Conservation (phyloP, 2,329 filamentous ascomycete genomes). For the Cytospora paraplurivora region DNA sequence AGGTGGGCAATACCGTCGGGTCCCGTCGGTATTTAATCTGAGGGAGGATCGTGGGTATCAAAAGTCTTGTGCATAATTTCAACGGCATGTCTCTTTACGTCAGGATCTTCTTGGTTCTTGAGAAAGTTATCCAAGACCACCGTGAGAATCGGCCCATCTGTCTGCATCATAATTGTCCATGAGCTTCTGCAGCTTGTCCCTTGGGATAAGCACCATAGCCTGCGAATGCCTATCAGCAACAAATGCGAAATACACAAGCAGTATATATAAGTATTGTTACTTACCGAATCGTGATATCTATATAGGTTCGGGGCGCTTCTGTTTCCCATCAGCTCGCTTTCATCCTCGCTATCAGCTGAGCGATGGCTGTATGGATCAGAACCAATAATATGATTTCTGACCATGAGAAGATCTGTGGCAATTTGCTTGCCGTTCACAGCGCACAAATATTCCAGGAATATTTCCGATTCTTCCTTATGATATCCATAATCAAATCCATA, state of each 20-base stretch:
- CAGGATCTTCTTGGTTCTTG: neutral
- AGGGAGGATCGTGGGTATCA: neutral
- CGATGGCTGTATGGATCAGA: neutral
- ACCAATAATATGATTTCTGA: constrained; percentile 26
- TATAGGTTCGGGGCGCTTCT: neutral
- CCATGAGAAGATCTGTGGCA: neutral
- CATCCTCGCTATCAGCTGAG: constrained; percentile 19
- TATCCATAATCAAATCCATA: constrained; percentile 2
- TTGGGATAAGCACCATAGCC: constrained; percentile 13
- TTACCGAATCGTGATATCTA: constrained; percentile 14
- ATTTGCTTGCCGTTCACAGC: constrained; percentile 16
- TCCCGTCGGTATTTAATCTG: neutral
- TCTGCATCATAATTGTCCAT: neutral
- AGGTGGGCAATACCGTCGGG: neutral
- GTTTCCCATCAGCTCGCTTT: constrained; percentile 23
- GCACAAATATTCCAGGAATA: constrained; percentile 3
- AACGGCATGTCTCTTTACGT: neutral
- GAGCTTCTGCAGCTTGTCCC: neutral
- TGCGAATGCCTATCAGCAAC: neutral
- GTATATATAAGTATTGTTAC: neutral
- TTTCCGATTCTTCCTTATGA: constrained; percentile 5
- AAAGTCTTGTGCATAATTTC: constrained; percentile 8
- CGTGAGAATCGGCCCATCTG: neutral
- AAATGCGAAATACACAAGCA: neutral
- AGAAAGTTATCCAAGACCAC: neutral